A percentile compares a stretch with the other conserved stretches of the same genome.
Evolutionary conservation across 257 asterid genomes (phyloP).

Genomic region (Ligustrum vulgare): DNA sequence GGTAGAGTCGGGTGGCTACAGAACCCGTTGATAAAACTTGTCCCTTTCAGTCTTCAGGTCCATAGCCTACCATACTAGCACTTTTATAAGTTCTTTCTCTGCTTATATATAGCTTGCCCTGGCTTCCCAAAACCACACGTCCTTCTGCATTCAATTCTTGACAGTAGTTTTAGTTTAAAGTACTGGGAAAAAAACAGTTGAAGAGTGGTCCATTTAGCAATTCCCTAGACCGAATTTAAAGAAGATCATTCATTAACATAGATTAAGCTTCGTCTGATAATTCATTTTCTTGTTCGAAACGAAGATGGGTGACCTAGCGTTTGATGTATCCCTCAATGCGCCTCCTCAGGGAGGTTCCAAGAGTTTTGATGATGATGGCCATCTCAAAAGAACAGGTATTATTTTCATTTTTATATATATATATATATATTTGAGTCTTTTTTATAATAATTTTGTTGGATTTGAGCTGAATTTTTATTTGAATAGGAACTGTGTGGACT

Average conservation of each 20-base stretch:
- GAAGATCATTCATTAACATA: constrained; percentile 24
- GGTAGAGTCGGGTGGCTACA: constrained; percentile 11
- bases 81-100: constrained; percentile 8
- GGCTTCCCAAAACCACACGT: not conserved
- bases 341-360: constrained; percentile 36
- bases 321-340: constrained; percentile 41
- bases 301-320: constrained; percentile 58
- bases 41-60: not conserved
- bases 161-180: constrained; percentile 28
- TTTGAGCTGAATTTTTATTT: not conserved
- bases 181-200: constrained; percentile 26
- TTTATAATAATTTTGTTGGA: not conserved
- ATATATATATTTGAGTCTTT: not conserved
- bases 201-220: constrained; percentile 13
- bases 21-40: constrained; percentile 31
- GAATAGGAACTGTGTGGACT: constrained; percentile 52
- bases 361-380: constrained; percentile 53
- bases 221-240: constrained; percentile 21
- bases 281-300: not conserved
- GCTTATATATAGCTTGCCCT: constrained; percentile 29
- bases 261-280: not conserved
- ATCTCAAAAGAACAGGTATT: constrained; percentile 52
- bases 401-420: not conserved
- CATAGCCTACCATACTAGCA: not conserved
- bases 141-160: constrained; percentile 11